phyloP scores from a whole-genome alignment of 2,329 filamentous ascomycete species.

The Xylariaceae sp. region DNA sequence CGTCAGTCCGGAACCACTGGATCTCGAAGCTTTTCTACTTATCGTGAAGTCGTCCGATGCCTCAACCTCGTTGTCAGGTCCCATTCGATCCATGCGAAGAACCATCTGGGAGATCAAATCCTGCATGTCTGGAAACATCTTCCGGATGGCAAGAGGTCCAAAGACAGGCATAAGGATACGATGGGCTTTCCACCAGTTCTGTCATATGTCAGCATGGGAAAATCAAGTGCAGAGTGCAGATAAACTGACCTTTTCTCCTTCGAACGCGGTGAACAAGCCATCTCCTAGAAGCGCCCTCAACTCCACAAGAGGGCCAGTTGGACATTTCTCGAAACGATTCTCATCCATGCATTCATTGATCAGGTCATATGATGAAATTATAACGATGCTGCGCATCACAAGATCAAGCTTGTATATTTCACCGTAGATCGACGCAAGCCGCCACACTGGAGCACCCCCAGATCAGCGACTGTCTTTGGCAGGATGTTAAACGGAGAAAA shows the following conservation, averaged over 20 bases:
- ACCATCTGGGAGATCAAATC: constrained; percentile 10
- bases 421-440: constrained; percentile 5
- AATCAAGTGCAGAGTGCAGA: too few relatives aligned
- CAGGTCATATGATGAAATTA: constrained; percentile 9
- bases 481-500: too few relatives aligned
- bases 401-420: constrained; percentile 12
- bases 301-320: constrained; percentile 6
- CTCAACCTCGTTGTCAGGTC: constrained; percentile 7
- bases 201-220: not conserved
- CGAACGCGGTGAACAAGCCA: constrained; percentile 9
- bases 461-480: too few relatives aligned
- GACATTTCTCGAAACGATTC: constrained; percentile 7
- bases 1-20: not conserved
- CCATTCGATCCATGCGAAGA: constrained; percentile 8
- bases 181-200: constrained; percentile 12
- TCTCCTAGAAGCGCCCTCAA: constrained; percentile 9
- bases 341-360: constrained; percentile 9
- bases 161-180: constrained; percentile 11
- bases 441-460: constrained; percentile 7
- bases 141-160: constrained; percentile 7
- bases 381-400: not conserved
- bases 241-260: constrained; percentile 5
- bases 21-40: not conserved
- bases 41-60: constrained; percentile 11
- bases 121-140: constrained; percentile 12